Evolutionary conservation across 805 yeast species (phyloP), one percentile per base, ranked within the genome.

Genomic region (Saccharomycopsis fermentans): DNA sequence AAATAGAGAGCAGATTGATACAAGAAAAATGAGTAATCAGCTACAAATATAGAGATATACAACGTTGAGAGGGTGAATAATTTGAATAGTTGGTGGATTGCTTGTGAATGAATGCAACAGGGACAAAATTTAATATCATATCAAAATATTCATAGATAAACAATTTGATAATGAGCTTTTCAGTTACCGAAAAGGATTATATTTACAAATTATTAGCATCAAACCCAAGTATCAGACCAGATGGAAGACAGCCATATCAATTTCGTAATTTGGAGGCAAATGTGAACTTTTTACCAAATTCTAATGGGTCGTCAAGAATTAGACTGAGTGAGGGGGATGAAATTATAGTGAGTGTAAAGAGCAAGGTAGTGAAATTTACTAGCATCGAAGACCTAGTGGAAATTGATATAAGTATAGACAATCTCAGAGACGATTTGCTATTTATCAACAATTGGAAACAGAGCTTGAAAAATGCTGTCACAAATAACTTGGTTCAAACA

Each of bases 281-380:
- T 14, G 82, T 88, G 6, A 85, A 85, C 55, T 86, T 92, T 65
- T 75, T 94, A 60, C 94, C 96, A 0, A 81, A 84, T 55, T 87
- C 97, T 2, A 89, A 92, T 71, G 99, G 99, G 14, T 90, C 97
- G 1, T 86, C 97, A 0, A 79, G 96, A 72, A 81, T 92, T 19
- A 79, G 90, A 63, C 79, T 90, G 36, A 79, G 87, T 54, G 98
- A 92, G 70, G 98, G 99, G 24, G 82, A 90, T 62, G 98, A 94
- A 71, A 90, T 96, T 65, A 85, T 94, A 36, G 92, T 90, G 4
- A 94, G 97, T 67, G 79, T 92, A 54, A 94, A 94, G 71, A 81
- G 91, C 12, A 86, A 87, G 65, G 97, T 91, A 2, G 87, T 88
- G 16, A 77, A 74, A 54, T 72, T 71, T 58, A 64, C 71, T 5